Evolutionary conservation across 2,329 filamentous ascomycete genomes (phyloP).

Genomic region (Zasmidium cellare): DNA sequence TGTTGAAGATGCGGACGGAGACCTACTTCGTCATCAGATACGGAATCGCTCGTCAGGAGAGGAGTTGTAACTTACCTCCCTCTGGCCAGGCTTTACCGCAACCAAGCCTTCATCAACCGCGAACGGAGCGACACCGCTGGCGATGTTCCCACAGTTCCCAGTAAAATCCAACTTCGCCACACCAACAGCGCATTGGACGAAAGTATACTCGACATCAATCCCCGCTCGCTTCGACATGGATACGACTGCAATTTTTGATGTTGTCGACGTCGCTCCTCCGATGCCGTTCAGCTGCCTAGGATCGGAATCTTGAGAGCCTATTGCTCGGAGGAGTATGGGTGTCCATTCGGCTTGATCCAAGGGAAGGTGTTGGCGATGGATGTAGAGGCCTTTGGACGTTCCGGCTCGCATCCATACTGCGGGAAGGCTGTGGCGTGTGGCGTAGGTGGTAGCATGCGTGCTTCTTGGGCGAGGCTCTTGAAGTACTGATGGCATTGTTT

Average conservation of each 20-base stretch:
- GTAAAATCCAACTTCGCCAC: slow-evolving; percentile 23
- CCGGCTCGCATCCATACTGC: slow-evolving; percentile 43
- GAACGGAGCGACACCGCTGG: slow-evolving; percentile 26
- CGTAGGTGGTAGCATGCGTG: neutral
- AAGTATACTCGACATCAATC: slow-evolving; percentile 27
- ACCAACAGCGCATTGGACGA: slow-evolving; percentile 24
- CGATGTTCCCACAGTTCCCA: slow-evolving; percentile 29
- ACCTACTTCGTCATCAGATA: slow-evolving; percentile 14
- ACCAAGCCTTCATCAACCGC: slow-evolving; percentile 27
- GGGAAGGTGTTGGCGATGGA: slow-evolving; percentile 38
- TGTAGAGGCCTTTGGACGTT: slow-evolving; percentile 43
- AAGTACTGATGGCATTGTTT: neutral
- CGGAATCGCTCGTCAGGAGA: neutral
- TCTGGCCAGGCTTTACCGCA: slow-evolving; percentile 16
- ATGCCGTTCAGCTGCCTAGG: slow-evolving; percentile 26
- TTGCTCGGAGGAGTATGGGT: slow-evolving; percentile 33
- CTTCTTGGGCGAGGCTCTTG: too few species aligned
- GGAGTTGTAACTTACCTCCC: neutral
- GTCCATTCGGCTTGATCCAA: slow-evolving; percentile 28
- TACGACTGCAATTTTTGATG: slow-evolving; percentile 27
- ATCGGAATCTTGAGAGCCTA: slow-evolving; percentile 34
- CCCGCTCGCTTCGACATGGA: slow-evolving; percentile 18
- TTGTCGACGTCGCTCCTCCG: slow-evolving; percentile 26
- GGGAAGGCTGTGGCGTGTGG: slow-evolving; percentile 23
- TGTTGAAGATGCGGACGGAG: slow-evolving; percentile 24